Evolutionary conservation across 441 rosid species (phyloP), one percentile per base, ranked within the genome.

Genomic region (Isatis lusitanica): DNA sequence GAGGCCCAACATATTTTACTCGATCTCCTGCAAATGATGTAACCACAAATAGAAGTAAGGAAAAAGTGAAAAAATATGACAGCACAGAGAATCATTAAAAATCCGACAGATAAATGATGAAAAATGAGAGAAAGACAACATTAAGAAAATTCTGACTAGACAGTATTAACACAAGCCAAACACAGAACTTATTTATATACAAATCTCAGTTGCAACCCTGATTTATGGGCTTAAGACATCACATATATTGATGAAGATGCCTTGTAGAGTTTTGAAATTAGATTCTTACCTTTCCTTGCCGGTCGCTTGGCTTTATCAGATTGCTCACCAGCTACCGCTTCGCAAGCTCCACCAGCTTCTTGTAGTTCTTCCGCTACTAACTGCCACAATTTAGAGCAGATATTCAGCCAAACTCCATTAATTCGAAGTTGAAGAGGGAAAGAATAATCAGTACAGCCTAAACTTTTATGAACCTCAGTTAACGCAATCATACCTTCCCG

Each of bases 1-100:
- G 73, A 70, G 86, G 83, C 56, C 98, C 98, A 28, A 83, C 74
- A 60, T 90, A 94, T 78, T 88, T 94, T 71, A 94, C 93, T 46
- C 89, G 90, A 81, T 94, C 97, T 73, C 98, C 98, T 94, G 78
- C 66, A 78, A 63, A 74, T 47, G 35, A 78, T 18, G 30, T 18
- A 39, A 17, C 8, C 43, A 71, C 73, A 59, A 51, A 12, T 43
- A 63, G 18, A 52, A 40, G 57, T 40, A 30, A 64, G 9, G 15
- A 47, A 36, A 31, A 18, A 11, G n/a, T 60, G 35, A 24, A 70
- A 47, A 18, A 7, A 0, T n/a, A 21, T 18, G 40, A 55, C 15
- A 62, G 39, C 64, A 75, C 30, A 51, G 9, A 58, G 46, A 65
- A n/a, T 46, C 46, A 39, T 56, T 30, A 70, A 28, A 8, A 70